These are phyloP conservation scores for Colletotrichum sidae DNA, from an alignment of 2,329 filamentous ascomycete species.

Conservation along the genomic window DNA sequence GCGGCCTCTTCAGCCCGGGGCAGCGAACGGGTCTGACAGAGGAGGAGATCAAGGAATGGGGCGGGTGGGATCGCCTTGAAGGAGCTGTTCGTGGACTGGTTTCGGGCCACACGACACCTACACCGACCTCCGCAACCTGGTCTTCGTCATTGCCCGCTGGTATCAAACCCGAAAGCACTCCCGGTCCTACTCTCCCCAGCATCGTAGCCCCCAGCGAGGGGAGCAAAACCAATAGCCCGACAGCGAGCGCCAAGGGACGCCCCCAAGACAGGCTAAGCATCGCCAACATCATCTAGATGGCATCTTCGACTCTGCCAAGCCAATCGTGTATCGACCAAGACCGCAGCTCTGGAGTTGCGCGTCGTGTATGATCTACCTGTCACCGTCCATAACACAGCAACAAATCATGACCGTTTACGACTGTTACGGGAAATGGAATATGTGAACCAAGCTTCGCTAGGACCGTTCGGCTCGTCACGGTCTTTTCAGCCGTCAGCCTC, in stretches of 20 bases:
- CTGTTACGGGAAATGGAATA: slow-evolving; percentile 21
- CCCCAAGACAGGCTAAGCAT: slow-evolving; percentile 53
- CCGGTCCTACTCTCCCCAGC: slow-evolving; percentile 41
- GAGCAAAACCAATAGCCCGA: slow-evolving; percentile 45
- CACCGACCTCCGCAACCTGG: slow-evolving; percentile 49
- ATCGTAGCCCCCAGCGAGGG: slow-evolving; percentile 37
- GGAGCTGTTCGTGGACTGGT: slow-evolving; percentile 49
- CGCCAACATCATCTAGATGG: slow-evolving; percentile 56
- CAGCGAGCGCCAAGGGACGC: slow-evolving; percentile 40
- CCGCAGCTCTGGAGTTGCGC: not conserved
- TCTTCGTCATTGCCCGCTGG: slow-evolving; percentile 46
- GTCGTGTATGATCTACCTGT: too few relatives aligned
- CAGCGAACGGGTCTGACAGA: slow-evolving; percentile 64
- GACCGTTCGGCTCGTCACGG: slow-evolving; percentile 1
- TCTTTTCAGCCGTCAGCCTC: not conserved
- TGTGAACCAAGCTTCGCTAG: not conserved
- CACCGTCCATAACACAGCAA: slow-evolving; percentile 5
- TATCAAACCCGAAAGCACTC: slow-evolving; percentile 48
- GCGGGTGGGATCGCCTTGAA: slow-evolving; percentile 83
- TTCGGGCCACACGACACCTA: slow-evolving; percentile 43
- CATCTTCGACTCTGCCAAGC: too few relatives aligned
- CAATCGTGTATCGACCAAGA: too few relatives aligned
- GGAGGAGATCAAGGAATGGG: slow-evolving; percentile 76
- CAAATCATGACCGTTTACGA: slow-evolving; percentile 31
- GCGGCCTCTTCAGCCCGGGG: slow-evolving; percentile 57